Base-by-base conservation (phyloP, 768 basidiomycete species). In the Kwoniella heveanensis region DNA sequence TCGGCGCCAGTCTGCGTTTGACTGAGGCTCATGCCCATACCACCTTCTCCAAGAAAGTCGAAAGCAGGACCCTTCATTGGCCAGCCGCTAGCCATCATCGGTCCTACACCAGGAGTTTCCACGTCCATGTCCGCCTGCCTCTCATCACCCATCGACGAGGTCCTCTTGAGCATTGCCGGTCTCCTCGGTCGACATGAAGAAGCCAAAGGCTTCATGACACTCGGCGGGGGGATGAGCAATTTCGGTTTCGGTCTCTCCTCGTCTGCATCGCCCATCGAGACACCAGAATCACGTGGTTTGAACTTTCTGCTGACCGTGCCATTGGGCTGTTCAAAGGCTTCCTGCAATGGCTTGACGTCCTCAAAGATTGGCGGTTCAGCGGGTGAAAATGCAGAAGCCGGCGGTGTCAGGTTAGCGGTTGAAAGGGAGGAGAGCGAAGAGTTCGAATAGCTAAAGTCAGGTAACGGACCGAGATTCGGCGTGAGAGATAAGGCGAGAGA, bases 261-360 rank as follows among this genome's bases (percentile, higher is more conserved):
- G 2, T 72, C 68, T 0, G 57, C 59, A 21, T 72, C 70, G 1
- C 62, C 67, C 64, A 78, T 68, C 13, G 70, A 63, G 10, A 77
- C 73, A 22, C 78, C 77, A 7, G 76, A 77, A 65, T 79, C 78
- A 56, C 78, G 56, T 1, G 75, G 75, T 48, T 77, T 78, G 67
- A 78, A 79, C 56, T 76, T 78, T 21, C 74, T 57, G 2, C 60
- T 64, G 19, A 79, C 69, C 0, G 71, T 70, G 4, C 59, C 60
- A 15, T 27, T 44, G 10, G 67, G 52, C 59, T 64, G 60, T 32
- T 76, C 76, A 54, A 78, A 78, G 0, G 69, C 77, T 37, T 77
- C 76, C 32, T 75, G 72, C 12, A 78, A 62, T 22, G 78, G 78
- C 54, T 77, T 78, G 50, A 78, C 74, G 51, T 78, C 74, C 39